These are phyloP conservation scores for Chrysochromulina parva DNA, from an alignment of 78 protist species.

Conservation along the genomic window DNA sequence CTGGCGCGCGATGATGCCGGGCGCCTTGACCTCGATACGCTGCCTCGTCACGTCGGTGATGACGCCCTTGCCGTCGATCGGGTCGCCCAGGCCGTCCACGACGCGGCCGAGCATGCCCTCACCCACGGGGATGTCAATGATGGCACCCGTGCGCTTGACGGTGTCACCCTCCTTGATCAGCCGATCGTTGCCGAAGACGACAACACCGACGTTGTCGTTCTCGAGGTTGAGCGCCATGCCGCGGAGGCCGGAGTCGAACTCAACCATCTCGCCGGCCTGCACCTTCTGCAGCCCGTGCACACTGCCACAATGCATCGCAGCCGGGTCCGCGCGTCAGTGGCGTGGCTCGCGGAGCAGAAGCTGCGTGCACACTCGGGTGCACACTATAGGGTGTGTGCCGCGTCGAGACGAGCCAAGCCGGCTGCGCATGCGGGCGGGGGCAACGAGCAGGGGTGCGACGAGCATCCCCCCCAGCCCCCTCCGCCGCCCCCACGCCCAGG, in stretches of 20 bases:
- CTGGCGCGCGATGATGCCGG: slow-evolving; percentile 65
- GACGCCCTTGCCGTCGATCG: slow-evolving; percentile 73
- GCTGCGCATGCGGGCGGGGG: too few species aligned
- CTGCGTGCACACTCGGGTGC: too few species aligned
- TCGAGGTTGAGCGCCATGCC: slow-evolving; percentile 80
- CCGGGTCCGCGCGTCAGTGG: neutral
- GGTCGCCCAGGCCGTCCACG: slow-evolving; percentile 70
- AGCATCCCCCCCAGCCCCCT: too few species aligned
- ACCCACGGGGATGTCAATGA: slow-evolving; percentile 72
- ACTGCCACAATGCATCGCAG: neutral
- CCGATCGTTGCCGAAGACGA: slow-evolving; percentile 71
- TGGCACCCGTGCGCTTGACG: slow-evolving; percentile 78
- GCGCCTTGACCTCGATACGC: slow-evolving; percentile 78
- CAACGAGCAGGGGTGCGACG: too few species aligned
- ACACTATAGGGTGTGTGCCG: too few species aligned
- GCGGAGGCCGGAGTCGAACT: slow-evolving; percentile 63
- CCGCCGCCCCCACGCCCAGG: too few species aligned
- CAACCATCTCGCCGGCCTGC: slow-evolving; percentile 79
- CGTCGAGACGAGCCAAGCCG: too few species aligned
- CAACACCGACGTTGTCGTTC: slow-evolving; percentile 77
- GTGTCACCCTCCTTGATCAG: slow-evolving; percentile 69
- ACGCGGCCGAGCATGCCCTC: slow-evolving; percentile 70
- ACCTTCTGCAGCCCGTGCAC: slow-evolving; percentile 58
- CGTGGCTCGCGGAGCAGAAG: too few species aligned
- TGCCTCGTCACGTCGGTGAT: slow-evolving; percentile 35